These are phyloP conservation scores for Saccharomyces hybrid DNA, from an alignment of 1,139 yeast species.

Conservation along the genomic window DNA sequence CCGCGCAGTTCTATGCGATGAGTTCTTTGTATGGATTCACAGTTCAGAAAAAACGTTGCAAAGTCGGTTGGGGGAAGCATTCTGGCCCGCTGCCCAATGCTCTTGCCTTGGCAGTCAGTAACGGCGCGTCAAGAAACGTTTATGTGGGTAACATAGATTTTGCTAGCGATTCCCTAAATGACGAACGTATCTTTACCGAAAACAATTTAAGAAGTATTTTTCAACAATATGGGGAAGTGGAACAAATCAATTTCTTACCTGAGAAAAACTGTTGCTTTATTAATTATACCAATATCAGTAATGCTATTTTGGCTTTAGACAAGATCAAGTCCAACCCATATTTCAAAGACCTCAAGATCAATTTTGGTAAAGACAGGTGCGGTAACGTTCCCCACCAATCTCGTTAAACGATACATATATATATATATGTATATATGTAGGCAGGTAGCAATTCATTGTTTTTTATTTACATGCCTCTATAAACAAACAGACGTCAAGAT, in stretches of 20 bases:
- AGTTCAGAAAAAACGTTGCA: constrained; percentile 71
- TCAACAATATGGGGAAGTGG: constrained; percentile 81
- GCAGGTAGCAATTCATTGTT: background rate
- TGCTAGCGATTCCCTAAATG: constrained; percentile 20
- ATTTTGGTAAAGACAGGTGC: constrained; percentile 92
- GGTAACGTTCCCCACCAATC: constrained; percentile 51
- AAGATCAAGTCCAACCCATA: constrained; percentile 47
- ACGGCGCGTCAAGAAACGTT: constrained; percentile 87
- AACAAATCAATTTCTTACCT: constrained; percentile 78
- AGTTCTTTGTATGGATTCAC: constrained; percentile 75
- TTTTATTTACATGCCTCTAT: background rate
- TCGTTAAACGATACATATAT: constrained; percentile 9
- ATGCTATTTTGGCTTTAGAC: constrained; percentile 80
- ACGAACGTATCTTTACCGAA: constrained; percentile 33
- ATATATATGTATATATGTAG: background rate
- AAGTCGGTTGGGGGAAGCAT: constrained; percentile 96
- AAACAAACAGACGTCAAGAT: background rate
- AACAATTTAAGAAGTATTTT: constrained; percentile 65
- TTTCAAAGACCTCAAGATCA: constrained; percentile 53
- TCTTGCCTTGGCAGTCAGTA: constrained; percentile 77
- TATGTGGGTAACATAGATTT: constrained; percentile 69
- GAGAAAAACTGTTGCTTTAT: constrained; percentile 90
- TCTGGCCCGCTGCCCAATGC: constrained; percentile 84
- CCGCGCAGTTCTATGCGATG: constrained; percentile 89
- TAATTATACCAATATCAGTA: constrained; percentile 79